Conservation (phyloP, 2,329 filamentous ascomycete genomes). For the Rosellinia necatrix region DNA sequence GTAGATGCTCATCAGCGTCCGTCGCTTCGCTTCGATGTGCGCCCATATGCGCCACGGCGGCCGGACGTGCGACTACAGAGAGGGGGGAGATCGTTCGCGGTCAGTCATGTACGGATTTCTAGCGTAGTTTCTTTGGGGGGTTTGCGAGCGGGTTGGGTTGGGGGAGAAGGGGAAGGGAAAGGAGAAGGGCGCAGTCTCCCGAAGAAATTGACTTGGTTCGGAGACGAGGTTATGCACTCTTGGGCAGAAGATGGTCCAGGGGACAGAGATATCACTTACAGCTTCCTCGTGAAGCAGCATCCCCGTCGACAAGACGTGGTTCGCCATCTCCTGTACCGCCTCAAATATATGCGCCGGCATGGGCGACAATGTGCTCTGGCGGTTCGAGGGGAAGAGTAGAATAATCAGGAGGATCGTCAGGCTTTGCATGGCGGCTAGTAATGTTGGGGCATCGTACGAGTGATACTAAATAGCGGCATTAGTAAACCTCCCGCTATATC, state of each 20-base stretch:
- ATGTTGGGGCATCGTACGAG: constrained; percentile 39
- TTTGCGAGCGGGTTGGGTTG: too few species aligned
- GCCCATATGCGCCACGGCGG: constrained; percentile 45
- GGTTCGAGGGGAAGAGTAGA: constrained; percentile 43
- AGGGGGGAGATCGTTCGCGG: too few species aligned
- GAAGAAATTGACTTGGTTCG: too few species aligned
- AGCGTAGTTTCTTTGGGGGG: too few species aligned
- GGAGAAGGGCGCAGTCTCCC: too few species aligned
- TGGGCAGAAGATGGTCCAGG: too few species aligned
- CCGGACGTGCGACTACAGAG: constrained; percentile 31
- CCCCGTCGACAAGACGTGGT: constrained; percentile 40
- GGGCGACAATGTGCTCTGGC: constrained; percentile 28
- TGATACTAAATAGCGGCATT: constrained; percentile 35
- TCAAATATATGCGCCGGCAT: constrained; percentile 37
- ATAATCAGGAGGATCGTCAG: constrained; percentile 45
- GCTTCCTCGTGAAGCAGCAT: constrained; percentile 44
- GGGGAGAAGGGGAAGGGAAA: too few species aligned
- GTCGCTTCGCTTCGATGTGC: constrained; percentile 61
- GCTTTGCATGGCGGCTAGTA: constrained; percentile 44
- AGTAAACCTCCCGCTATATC: neutral
- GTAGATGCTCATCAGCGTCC: constrained; percentile 43
- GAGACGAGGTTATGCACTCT: too few species aligned
- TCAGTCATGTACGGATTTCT: too few species aligned
- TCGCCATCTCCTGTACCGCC: constrained; percentile 39
- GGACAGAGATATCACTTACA: neutral